Evolutionary conservation across 768 basidiomycete species (phyloP).

Genomic region (Dioszegia hungarica): DNA sequence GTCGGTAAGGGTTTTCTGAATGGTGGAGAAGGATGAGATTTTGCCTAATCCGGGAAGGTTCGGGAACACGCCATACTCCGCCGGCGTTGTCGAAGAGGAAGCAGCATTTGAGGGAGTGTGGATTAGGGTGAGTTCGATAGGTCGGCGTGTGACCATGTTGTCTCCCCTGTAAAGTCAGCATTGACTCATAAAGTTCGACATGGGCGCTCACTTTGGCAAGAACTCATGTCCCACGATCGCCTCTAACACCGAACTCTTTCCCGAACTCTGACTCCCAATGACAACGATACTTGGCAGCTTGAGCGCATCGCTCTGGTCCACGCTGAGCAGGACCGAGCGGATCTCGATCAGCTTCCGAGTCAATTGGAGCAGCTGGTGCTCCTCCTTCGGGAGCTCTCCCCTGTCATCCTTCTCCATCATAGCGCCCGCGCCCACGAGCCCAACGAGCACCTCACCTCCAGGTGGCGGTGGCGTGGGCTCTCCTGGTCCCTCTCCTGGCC

Average conservation of each 20-base stretch:
- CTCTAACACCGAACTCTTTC: constrained; percentile 95
- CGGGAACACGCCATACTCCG: constrained; percentile 92
- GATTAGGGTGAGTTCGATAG: constrained; percentile 94
- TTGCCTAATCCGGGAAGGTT: constrained; percentile 73
- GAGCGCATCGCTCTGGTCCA: constrained; percentile 90
- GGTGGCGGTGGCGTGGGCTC: constrained; percentile 23
- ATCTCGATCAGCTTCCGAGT: constrained; percentile 96
- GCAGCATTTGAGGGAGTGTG: constrained; percentile 67
- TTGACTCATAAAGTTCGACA: not conserved
- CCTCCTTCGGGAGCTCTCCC: constrained; percentile 52
- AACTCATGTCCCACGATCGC: constrained; percentile 98
- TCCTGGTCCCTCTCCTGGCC: constrained; percentile 41
- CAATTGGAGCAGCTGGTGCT: constrained; percentile 85
- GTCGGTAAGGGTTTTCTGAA: constrained; percentile 88
- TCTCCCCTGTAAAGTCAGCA: constrained; percentile 65
- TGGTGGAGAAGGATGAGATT: constrained; percentile 82
- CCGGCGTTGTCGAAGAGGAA: constrained; percentile 53
- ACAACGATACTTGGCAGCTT: constrained; percentile 97
- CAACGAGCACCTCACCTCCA: constrained; percentile 30
- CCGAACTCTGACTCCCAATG: constrained; percentile 95
- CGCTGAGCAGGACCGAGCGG: constrained; percentile 84
- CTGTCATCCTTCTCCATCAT: constrained; percentile 13
- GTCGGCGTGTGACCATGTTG: constrained; percentile 98
- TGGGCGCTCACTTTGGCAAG: constrained; percentile 76
- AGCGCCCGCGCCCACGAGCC: constrained; percentile 35